A percentile compares a stretch with the other conserved stretches of the same genome.
Conservation (phyloP, 345 rosid genomes). For the Pugionium cornutum region DNA sequence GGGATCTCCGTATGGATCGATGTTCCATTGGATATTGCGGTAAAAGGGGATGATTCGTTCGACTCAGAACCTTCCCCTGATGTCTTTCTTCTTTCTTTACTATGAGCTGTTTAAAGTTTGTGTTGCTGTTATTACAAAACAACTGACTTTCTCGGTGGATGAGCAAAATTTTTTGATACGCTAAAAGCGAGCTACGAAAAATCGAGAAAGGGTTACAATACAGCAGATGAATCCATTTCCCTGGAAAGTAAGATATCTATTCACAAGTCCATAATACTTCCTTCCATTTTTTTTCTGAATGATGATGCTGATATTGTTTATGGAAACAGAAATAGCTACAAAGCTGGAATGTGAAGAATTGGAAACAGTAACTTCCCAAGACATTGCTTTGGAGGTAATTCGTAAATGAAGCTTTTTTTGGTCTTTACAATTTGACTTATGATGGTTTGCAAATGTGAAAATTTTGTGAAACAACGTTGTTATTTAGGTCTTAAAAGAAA, state of each 20-base stretch:
- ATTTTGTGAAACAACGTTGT: too few species aligned
- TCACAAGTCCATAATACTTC: too few species aligned
- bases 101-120: constrained; percentile 3
- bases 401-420: too few species aligned
- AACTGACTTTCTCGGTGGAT: constrained; percentile 18
- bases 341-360: too few species aligned
- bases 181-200: constrained; percentile 56
- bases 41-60: constrained; percentile 33
- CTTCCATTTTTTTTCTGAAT: too few species aligned
- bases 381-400: too few species aligned
- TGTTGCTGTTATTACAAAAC: constrained; percentile 6
- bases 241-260: constrained; percentile 51
- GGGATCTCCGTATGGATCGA: constrained; percentile 92
- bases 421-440: too few species aligned
- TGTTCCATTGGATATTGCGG: constrained; percentile 69
- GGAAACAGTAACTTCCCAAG: too few species aligned
- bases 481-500: too few species aligned
- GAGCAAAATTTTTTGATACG: constrained; percentile 44
- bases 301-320: too few species aligned
- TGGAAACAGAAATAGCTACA: too few species aligned
- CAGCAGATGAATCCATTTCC: constrained; percentile 77
- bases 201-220: constrained; percentile 64
- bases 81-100: constrained; percentile 19
- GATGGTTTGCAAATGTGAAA: too few species aligned
- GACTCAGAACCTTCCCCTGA: constrained; percentile 31